Evolutionary conservation across 2,329 filamentous ascomycete genomes (phyloP).

Genomic region (Aspergillus fijiensis): DNA sequence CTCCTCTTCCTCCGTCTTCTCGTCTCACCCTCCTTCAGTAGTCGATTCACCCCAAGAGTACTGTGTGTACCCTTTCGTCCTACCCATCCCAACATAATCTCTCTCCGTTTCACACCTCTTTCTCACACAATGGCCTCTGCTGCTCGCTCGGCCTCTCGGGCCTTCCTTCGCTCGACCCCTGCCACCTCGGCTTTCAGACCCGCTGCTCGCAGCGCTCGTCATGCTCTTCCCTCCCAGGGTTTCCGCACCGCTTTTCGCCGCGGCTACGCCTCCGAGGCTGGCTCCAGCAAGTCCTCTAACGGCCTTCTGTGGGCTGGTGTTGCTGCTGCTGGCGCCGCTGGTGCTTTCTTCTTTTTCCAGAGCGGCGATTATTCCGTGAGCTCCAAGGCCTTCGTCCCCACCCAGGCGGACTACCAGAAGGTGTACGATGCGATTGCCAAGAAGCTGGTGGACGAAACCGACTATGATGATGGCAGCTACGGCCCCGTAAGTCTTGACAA

Average conservation of each 20-base stretch:
- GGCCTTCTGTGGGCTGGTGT: conserved; percentile 61
- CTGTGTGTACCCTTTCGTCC: neutral
- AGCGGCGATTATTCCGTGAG: conserved; percentile 38
- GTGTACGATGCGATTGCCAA: conserved; percentile 86
- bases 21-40: conserved; percentile 1
- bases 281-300: conserved; percentile 51
- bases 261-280: conserved; percentile 72
- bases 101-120: conserved; percentile 10
- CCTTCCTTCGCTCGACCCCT: conserved; percentile 43
- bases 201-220: conserved; percentile 57
- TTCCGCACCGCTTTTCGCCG: conserved; percentile 75
- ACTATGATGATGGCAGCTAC: conserved; percentile 96
- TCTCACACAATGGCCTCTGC: conserved; percentile 24
- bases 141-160: conserved; percentile 45
- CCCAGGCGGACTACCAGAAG: conserved; percentile 87
- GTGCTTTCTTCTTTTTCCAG: conserved; percentile 63
- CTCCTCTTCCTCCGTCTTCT: conserved; percentile 3
- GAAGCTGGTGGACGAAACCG: conserved; percentile 80
- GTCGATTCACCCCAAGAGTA: neutral
- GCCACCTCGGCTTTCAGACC: conserved; percentile 39
- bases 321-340: conserved; percentile 61
- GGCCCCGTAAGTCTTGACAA: conserved; percentile 61
- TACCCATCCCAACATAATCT: neutral
- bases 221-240: conserved; percentile 59
- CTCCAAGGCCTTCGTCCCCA: conserved; percentile 64